Evolutionary conservation across 495 filamentous ascomycete species (phyloP), one percentile per base, ranked within the genome.

Genomic region (Podospora comata): DNA sequence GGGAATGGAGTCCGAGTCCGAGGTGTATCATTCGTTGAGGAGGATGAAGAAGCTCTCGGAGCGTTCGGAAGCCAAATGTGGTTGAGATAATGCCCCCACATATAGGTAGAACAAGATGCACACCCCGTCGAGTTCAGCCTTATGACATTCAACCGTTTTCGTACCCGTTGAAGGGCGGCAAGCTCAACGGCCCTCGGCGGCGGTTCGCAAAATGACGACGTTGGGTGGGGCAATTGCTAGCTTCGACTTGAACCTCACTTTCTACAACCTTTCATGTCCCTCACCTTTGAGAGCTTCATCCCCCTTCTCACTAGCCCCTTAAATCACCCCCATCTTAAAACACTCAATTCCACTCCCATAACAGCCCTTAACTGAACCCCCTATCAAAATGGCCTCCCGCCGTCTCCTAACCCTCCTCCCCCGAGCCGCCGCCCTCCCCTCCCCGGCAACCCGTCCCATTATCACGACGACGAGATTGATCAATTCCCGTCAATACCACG

Each of bases 181-280:
- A 48, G 39, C 39, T 48, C 39, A 48, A 48, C 39, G 15, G 39
- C 39, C 7, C 39, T 48, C 39, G 39, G 39, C 39, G 15, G 39
- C 39, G 39, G 39, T 48, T 48, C 39, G 15, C 32, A 48, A 63
- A 48, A 32, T 63, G 61, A 63, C 30, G 61, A 63, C 61, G 61
- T 63, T 63, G 23, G 20, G 61, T 63, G 61, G 61, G 61, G 61
- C 20, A 28, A 18, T 15, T 28, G 30, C 19, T 62, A 62, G 30
- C 19, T 20, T 20, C 3, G 56, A 27, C 39, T 48, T 48, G 39
- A 48, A 48, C 39, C 39, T 48, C 39, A 13, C 39, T 9, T 9
- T 48, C 13, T 48, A 2, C 39, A 48, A 16, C 39, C 39, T 48
- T 3, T 16, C 23, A 23, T 23, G 9, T 48, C 39, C 39, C 39